Conservation (phyloP, 2,329 filamentous ascomycete genomes). For the Talaromyces pinophilus region DNA sequence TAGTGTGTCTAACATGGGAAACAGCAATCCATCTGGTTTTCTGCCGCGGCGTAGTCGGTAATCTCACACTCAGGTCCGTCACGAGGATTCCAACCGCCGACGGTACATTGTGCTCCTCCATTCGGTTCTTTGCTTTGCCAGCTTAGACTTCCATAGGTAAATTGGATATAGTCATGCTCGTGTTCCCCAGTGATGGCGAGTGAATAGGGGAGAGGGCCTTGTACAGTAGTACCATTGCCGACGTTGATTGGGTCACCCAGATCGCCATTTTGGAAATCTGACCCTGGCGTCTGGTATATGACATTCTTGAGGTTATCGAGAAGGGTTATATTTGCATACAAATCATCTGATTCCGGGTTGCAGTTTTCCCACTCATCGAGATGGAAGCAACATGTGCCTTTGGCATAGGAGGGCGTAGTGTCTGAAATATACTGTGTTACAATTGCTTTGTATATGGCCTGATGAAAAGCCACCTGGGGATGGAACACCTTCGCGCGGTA, state of each 20-base stretch:
- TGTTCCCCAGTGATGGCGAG: conserved; percentile 14
- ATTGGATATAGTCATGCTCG: conserved; percentile 16
- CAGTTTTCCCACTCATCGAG: conserved; percentile 16
- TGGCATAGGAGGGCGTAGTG: conserved; percentile 2
- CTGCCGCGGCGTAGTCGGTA: conserved; percentile 4
- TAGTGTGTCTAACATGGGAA: conserved; percentile 14
- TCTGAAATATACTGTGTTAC: conserved; percentile 9
- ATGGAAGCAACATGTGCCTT: conserved; percentile 17
- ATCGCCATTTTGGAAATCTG: conserved; percentile 4
- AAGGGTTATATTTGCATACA: conserved; percentile 17
- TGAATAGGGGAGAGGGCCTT: conserved; percentile 15
- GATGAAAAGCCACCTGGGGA: conserved; percentile 13
- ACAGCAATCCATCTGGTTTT: conserved; percentile 21
- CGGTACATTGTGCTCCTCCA: conserved; percentile 8
- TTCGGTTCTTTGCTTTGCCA: conserved; percentile 10
- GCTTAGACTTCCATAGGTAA: conserved; percentile 11
- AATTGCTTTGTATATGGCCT: conserved; percentile 3
- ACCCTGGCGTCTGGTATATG: conserved; percentile 17
- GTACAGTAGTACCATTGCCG: conserved; percentile 12
- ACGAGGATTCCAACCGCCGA: conserved; percentile 14
- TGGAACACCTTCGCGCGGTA: conserved; percentile 13
- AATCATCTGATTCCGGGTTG: conserved; percentile 10
- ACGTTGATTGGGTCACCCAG: conserved; percentile 17
- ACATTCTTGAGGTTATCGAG: conserved; percentile 14
- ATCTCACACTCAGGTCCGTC: conserved; percentile 11